Evolutionary conservation across 1,139 yeast genomes (phyloP), one percentile per base, ranked within the genome.

Genomic region (Kodamaea ohmeri): DNA sequence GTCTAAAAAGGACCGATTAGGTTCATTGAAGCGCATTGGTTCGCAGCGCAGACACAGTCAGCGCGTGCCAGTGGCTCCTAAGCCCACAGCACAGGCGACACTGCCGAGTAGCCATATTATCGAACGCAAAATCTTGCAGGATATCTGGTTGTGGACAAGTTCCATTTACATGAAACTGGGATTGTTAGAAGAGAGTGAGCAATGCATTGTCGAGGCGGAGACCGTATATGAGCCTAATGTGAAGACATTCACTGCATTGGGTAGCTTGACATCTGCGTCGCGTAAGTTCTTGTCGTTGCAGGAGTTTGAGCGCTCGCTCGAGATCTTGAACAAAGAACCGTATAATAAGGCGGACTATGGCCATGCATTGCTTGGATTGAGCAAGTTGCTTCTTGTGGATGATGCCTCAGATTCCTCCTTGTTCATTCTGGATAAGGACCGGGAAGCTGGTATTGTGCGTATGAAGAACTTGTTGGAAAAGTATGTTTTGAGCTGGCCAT

Each of bases 121-220:
- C 9, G 50, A 46, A 26, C 40, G 45, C 25, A 61, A 58, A 42
- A 57, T 80, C 8, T 56, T 82, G 37, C 87, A 82, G 50, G 71
- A 70, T 24, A 54, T 86, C 9, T 89, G 96, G 96, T 58, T 88
- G 37, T 78, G 88, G 78, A 72, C 87, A 0, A 74, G 89, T 1
- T 73, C 73, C 29, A 63, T 87, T 26, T 89, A 86, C 56, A 63
- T 76, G 48, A 75, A 78, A 46, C 69, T 76, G 4, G 80, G 75
- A 1, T 63, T 77, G 38, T 47, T 61, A 3, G 73, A 66, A 6
- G 95, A 87, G 42, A 79, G 90, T 8, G 82, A 80, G 49, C 81
- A 78, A 45, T 85, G 95, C 37, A 71, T 88, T 6, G 71, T 73
- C 6, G 96, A 88, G 55, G 88, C 95, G 0, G 85, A 78, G 45